These are phyloP conservation scores for Penicillium parvum DNA, from an alignment of 495 filamentous ascomycete genomes.

Conservation along the genomic window DNA sequence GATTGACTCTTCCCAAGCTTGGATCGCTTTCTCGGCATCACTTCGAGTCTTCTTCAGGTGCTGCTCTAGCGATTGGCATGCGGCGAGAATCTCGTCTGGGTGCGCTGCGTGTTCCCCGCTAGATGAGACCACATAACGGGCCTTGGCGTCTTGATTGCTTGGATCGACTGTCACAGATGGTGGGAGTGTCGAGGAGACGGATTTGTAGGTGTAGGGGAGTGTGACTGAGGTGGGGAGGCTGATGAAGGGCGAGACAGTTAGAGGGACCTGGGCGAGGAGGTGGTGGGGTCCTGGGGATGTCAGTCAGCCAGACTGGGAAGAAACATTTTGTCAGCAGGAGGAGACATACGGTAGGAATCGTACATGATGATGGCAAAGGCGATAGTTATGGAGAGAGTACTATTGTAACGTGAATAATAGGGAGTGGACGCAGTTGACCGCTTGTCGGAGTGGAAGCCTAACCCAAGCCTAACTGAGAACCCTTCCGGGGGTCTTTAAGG, in stretches of 20 bases:
- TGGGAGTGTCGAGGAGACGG: slow-evolving; percentile 79
- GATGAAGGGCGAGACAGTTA: slow-evolving; percentile 93
- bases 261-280: slow-evolving; percentile 83
- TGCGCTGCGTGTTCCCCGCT: slow-evolving; percentile 71
- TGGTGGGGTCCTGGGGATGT: slow-evolving; percentile 64
- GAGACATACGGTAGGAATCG: slow-evolving; percentile 40
- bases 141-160: slow-evolving; percentile 37
- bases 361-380: slow-evolving; percentile 42
- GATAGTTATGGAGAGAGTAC: background rate
- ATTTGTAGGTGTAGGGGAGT: slow-evolving; percentile 91
- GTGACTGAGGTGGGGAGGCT: slow-evolving; percentile 85
- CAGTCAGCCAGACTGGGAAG: slow-evolving; percentile 13
- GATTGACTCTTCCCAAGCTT: slow-evolving; percentile 66
- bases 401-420: background rate
- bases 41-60: slow-evolving; percentile 62
- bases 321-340: background rate
- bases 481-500: no score
- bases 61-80: slow-evolving; percentile 70
- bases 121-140: slow-evolving; percentile 68
- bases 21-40: slow-evolving; percentile 61
- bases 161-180: slow-evolving; percentile 62
- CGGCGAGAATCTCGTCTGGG: slow-evolving; percentile 75
- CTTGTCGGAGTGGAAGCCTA: no score
- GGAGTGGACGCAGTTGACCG: background rate
- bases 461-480: no score